phyloP scores from a whole-genome alignment of 2,329 filamentous ascomycete species.

The Penicillium sp. region DNA sequence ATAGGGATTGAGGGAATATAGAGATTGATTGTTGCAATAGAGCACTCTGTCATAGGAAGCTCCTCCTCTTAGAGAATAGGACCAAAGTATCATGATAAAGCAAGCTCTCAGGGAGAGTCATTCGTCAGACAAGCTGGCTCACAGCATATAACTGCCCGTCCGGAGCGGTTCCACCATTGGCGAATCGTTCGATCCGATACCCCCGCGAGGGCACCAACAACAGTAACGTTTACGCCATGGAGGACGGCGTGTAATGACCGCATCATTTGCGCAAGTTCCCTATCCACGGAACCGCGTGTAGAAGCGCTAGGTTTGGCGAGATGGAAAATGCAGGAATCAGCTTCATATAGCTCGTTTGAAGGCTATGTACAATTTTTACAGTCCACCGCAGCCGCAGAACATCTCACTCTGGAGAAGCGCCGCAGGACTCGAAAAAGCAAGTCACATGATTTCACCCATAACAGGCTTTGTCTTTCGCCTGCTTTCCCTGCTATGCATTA shows the following conservation, averaged over 20 bases:
- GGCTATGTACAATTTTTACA: conserved; percentile 27
- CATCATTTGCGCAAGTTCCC: background rate
- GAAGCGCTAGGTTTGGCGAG: background rate
- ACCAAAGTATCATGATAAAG: background rate
- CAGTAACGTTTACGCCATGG: background rate
- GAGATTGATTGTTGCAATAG: background rate
- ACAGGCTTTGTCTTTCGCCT: conserved; percentile 2
- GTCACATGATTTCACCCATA: background rate
- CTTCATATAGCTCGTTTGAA: conserved; percentile 21
- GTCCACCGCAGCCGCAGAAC: background rate
- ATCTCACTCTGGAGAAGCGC: conserved; percentile 3
- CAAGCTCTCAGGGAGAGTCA: background rate
- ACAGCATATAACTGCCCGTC: background rate
- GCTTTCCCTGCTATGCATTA: conserved; percentile 2
- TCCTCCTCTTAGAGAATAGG: background rate
- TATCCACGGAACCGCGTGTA: no score
- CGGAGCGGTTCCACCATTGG: no score
- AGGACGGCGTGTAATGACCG: background rate
- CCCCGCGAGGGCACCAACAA: background rate
- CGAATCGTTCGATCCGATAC: no score
- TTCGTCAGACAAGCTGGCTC: background rate
- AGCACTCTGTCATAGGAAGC: background rate
- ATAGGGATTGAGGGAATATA: background rate
- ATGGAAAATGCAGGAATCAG: conserved; percentile 7
- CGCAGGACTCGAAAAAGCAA: conserved; percentile 1